Evolutionary conservation across 1,139 yeast genomes (phyloP).

Genomic region (Trichomonascaceae sp.): DNA sequence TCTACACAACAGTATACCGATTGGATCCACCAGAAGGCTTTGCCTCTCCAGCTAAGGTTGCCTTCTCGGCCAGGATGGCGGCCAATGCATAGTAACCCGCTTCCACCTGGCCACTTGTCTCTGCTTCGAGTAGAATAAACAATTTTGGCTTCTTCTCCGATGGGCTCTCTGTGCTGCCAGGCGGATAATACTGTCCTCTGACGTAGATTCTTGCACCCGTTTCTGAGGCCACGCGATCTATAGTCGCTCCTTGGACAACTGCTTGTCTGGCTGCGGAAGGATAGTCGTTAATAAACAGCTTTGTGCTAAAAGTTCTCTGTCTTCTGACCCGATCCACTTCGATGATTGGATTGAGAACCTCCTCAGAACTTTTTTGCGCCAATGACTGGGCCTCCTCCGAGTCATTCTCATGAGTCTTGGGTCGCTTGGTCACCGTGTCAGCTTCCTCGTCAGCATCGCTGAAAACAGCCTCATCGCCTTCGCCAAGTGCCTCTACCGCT

Average conservation of each 20-base stretch:
- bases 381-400: conserved; percentile 2
- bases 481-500: conserved; percentile 12
- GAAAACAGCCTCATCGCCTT: conserved; percentile 17
- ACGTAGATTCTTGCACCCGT: conserved; percentile 72
- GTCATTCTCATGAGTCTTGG: conserved; percentile 5
- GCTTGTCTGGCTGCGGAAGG: conserved; percentile 81
- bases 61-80: conserved; percentile 42
- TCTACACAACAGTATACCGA: conserved; percentile 6
- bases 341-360: conserved; percentile 2
- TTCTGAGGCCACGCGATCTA: conserved; percentile 53
- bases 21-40: conserved; percentile 21
- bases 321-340: conserved; percentile 29
- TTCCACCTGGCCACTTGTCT: conserved; percentile 47
- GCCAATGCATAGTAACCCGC: conserved; percentile 56
- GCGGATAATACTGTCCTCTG: conserved; percentile 67
- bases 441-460: conserved; percentile 9
- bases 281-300: conserved; percentile 67
- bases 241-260: conserved; percentile 57
- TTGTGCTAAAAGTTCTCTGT: conserved; percentile 55
- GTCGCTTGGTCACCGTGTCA: conserved; percentile 9
- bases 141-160: conserved; percentile 63
- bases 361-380: conserved; percentile 3
- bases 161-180: conserved; percentile 34
- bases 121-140: conserved; percentile 69
- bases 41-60: conserved; percentile 33